Evolutionary conservation across 1,284 basidiomycete genomes (phyloP), one percentile per base, ranked within the genome.

Genomic region (Leccinum pachyderme): DNA sequence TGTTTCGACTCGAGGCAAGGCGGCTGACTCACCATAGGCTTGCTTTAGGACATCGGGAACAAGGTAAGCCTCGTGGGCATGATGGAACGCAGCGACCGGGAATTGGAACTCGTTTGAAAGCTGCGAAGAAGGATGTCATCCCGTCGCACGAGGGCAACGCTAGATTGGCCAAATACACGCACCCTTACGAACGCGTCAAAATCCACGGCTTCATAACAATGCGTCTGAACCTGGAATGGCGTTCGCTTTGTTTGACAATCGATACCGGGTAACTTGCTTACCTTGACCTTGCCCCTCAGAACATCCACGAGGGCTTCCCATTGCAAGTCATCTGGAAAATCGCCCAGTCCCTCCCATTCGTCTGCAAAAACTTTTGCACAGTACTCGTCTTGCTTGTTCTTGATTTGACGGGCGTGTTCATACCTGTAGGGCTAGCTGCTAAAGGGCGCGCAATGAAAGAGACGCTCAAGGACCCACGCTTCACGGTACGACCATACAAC

Each of bases 261-360:
- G 2, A 37, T 18, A 27, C n/a, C 5, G 46, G 28, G 15, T 22
- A 35, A 31, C 28, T 2, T 31, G 52, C 63, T 69, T 58, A 86
- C 85, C 76, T 89, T 89, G 60, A 87, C 87, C 55, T 78, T 78
- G 6, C 90, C 91, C 60, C 93, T 77, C 28, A 96, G 73, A 3
- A 93, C 84, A 59, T 95, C 92, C 1, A 92, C 87, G 11, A 95
- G 73, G 2, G 86, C 80, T 68, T 95, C 93, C 83, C 88, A 91
- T 62, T 90, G 81, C 24, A 94, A 73, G 52, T 84, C 83, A 28
- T 89, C 82, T 0, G 93, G 93, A 71, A 89, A 92, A 1, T 78
- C 72, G 28, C 77, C 80, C 7, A 87, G 72, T 13, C 73, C 77
- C 27, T 81, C 75, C 81, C 85, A 90, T 25, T 81, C 71, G 2